A percentile compares a stretch with the other conserved stretches of the same genome.
Conservation (phyloP, 495 filamentous ascomycete species). For the Oleoguttula mirabilis region DNA sequence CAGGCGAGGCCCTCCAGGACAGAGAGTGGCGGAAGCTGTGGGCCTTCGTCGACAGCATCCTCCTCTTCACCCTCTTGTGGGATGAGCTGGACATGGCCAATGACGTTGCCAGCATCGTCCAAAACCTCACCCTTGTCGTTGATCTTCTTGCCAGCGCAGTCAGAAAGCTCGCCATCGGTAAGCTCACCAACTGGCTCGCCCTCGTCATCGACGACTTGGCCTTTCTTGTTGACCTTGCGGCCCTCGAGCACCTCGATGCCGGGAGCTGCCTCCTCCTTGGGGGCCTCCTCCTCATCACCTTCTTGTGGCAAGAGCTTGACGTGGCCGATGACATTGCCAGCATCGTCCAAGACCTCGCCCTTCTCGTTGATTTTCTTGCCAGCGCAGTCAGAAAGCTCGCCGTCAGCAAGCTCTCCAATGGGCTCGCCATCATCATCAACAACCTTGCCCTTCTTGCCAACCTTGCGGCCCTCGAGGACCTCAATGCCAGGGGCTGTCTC, state of each 20-base stretch:
- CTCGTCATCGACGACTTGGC: conserved; percentile 49
- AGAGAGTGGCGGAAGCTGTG: conserved; percentile 42
- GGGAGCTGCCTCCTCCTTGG: conserved; percentile 20
- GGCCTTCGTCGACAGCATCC: conserved; percentile 27
- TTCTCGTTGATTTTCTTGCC: conserved; percentile 48
- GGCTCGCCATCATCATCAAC: conserved; percentile 25
- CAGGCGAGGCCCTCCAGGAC: conserved; percentile 48
- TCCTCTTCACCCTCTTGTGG: too few species aligned
- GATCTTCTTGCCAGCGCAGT: too few species aligned
- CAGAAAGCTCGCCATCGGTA: too few species aligned
- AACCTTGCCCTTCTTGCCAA: too few species aligned
- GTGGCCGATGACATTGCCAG: conserved; percentile 30
- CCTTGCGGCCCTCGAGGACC: too few species aligned
- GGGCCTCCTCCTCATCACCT: conserved; percentile 30
- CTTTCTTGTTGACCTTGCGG: conserved; percentile 46
- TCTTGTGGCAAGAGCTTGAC: too few species aligned
- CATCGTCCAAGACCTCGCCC: conserved; percentile 37
- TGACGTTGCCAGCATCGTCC: too few species aligned
- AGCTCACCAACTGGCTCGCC: too few species aligned
- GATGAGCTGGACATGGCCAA: too few species aligned
- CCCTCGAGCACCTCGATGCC: conserved; percentile 29
- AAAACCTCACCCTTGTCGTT: too few species aligned
- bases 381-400: conserved; percentile 47
- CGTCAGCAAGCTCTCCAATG: conserved; percentile 37
- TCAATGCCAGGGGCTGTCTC: too few species aligned